Conservation (phyloP, 2,329 filamentous ascomycete species). For the Rhynchosporium agropyri region DNA sequence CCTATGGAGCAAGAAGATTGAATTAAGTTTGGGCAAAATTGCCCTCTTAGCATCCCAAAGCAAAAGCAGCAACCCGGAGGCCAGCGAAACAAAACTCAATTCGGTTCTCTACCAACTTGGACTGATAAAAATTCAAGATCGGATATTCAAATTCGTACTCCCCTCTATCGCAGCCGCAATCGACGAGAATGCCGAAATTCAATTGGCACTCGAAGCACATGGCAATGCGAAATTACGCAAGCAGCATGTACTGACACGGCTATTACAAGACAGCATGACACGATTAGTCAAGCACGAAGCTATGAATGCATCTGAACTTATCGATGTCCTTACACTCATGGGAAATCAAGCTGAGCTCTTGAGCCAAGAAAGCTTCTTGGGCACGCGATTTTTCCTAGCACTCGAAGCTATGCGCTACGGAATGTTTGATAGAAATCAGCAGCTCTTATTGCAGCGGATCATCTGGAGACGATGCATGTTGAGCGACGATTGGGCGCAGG, state of each 20-base stretch:
- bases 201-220: slow-evolving; percentile 69
- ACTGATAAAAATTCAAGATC: slow-evolving; percentile 74
- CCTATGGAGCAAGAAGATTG: slow-evolving; percentile 90
- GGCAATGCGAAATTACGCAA: slow-evolving; percentile 56
- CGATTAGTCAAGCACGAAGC: slow-evolving; percentile 72
- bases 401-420: slow-evolving; percentile 49
- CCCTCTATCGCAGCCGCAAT: slow-evolving; percentile 71
- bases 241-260: slow-evolving; percentile 65
- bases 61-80: slow-evolving; percentile 41
- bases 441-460: slow-evolving; percentile 57
- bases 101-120: slow-evolving; percentile 37
- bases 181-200: slow-evolving; percentile 76
- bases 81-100: slow-evolving; percentile 45
- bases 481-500: slow-evolving; percentile 78
- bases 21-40: slow-evolving; percentile 87
- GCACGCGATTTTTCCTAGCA: slow-evolving; percentile 67
- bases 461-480: slow-evolving; percentile 90
- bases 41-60: slow-evolving; percentile 65
- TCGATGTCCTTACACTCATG: slow-evolving; percentile 82
- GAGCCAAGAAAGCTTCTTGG: slow-evolving; percentile 51
- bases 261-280: slow-evolving; percentile 72
- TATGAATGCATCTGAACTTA: slow-evolving; percentile 65
- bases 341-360: slow-evolving; percentile 45
- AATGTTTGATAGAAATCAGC: slow-evolving; percentile 57
- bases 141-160: slow-evolving; percentile 70